A percentile compares a stretch with the other conserved stretches of the same genome.
These are phyloP conservation scores for Tylopilus subfusipes DNA, from an alignment of 768 basidiomycete genomes.

Conservation along the genomic window DNA sequence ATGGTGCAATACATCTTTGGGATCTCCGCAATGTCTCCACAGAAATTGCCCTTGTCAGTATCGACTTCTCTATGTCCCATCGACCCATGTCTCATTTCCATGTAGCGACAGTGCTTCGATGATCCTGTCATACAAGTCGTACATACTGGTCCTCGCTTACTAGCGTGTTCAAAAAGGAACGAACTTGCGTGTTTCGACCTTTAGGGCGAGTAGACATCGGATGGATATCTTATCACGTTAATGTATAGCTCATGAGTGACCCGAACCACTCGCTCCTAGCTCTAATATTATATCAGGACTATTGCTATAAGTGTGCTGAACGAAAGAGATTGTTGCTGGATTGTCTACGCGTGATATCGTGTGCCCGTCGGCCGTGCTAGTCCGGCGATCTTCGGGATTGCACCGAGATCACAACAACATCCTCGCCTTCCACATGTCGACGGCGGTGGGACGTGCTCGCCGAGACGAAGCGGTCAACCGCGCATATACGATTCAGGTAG, in stretches of 20 bases:
- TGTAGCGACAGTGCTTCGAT: conserved; percentile 35
- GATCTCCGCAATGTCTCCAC: conserved; percentile 41
- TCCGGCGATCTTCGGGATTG: background rate
- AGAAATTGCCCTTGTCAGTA: conserved; percentile 24
- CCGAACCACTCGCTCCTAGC: too few species aligned
- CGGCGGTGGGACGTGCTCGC: conserved; percentile 32
- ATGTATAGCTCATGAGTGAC: too few species aligned
- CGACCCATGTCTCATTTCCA: background rate
- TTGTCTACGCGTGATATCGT: background rate
- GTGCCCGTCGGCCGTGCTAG: background rate
- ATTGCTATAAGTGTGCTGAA: background rate
- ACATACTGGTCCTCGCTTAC: conserved; percentile 30
- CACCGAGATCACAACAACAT: background rate
- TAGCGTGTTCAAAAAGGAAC: conserved; percentile 40
- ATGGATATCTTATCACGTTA: background rate
- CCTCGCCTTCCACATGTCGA: conserved; percentile 22
- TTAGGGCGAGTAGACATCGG: conserved; percentile 14
- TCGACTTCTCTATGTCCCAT: background rate
- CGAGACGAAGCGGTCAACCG: conserved; percentile 52
- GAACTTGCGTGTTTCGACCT: conserved; percentile 31
- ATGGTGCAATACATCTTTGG: conserved; percentile 45
- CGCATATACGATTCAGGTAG: conserved; percentile 58
- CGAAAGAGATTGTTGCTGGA: background rate
- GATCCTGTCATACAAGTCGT: conserved; percentile 39
- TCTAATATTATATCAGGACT: too few species aligned